Percentiles rank a stretch among this genome's conserved stretches.
phyloP scores from a whole-genome alignment of 306 rosid genomes.

The Cucurbita ficifolia region DNA sequence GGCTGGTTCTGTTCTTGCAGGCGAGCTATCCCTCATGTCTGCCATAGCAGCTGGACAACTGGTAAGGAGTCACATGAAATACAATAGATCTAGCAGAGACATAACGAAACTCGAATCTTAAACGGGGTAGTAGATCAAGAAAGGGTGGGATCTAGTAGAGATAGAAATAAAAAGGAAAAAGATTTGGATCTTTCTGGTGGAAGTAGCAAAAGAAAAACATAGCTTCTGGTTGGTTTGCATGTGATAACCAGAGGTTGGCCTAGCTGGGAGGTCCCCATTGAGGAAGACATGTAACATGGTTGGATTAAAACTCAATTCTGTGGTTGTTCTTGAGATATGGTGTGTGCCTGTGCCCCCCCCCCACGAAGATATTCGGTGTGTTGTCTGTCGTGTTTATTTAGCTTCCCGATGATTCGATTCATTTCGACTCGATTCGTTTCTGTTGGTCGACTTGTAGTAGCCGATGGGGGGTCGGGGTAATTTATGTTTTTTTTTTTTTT shows the following conservation, averaged over 20 bases:
- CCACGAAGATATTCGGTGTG: neutral
- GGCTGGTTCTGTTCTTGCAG: constrained; percentile 47
- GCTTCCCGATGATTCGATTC: neutral
- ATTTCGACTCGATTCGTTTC: no score
- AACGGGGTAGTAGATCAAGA: neutral
- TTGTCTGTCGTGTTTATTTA: neutral
- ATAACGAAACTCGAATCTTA: neutral
- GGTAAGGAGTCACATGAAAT: constrained; percentile 4
- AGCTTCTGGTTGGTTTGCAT: neutral
- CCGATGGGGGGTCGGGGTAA: no score
- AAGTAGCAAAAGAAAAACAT: neutral
- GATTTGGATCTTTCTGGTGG: neutral
- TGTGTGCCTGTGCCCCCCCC: neutral
- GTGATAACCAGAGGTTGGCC: neutral
- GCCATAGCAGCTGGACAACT: constrained; percentile 37
- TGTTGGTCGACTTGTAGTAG: no score
- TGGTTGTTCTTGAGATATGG: neutral
- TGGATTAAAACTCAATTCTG: neutral
- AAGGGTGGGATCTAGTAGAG: neutral
- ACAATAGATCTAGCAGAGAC: constrained; percentile 10
- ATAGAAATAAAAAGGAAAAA: neutral
- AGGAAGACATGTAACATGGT: neutral
- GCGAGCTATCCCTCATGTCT: constrained; percentile 54
- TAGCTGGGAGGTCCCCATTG: constrained; percentile 3
- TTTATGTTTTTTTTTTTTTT: neutral